A percentile compares a stretch with the other conserved stretches of the same genome.
Conservation (phyloP, 495 filamentous ascomycete genomes). For the Xylaria scruposa region DNA sequence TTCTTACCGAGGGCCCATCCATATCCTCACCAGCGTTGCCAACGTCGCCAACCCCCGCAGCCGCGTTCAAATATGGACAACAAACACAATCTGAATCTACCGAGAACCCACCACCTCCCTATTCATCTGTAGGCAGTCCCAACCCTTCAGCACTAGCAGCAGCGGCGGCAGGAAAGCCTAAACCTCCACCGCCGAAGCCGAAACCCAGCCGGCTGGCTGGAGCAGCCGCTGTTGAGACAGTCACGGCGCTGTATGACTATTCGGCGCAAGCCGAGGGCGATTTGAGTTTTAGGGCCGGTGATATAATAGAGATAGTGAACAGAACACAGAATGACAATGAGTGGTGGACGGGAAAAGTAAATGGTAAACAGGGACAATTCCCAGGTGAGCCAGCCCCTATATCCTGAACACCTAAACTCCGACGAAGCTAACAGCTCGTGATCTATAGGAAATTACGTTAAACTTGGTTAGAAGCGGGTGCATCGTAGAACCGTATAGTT, state of each 20-base stretch:
- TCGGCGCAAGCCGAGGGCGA: constrained; percentile 95
- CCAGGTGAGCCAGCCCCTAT: constrained; percentile 70
- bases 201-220: constrained; percentile 79
- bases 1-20: constrained; percentile 49
- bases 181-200: constrained; percentile 89
- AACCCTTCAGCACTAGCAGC: constrained; percentile 53
- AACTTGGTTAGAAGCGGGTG: constrained; percentile 33
- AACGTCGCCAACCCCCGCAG: constrained; percentile 21
- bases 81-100: constrained; percentile 33
- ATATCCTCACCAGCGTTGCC: constrained; percentile 18
- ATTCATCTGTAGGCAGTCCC: constrained; percentile 63
- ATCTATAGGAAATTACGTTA: constrained; percentile 39
- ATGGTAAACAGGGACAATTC: constrained; percentile 87
- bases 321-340: constrained; percentile 89
- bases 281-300: constrained; percentile 87
- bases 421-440: constrained; percentile 24
- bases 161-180: constrained; percentile 79
- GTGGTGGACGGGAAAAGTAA: constrained; percentile 89
- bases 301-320: constrained; percentile 85
- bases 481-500: constrained; percentile 16
- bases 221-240: constrained; percentile 71
- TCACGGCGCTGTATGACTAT: constrained; percentile 90
- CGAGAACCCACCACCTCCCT: constrained; percentile 59
- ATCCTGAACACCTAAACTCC: not conserved
- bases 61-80: constrained; percentile 37